phyloP scores from a whole-genome alignment of 2,329 filamentous ascomycete genomes.

The Botrytis fabae region DNA sequence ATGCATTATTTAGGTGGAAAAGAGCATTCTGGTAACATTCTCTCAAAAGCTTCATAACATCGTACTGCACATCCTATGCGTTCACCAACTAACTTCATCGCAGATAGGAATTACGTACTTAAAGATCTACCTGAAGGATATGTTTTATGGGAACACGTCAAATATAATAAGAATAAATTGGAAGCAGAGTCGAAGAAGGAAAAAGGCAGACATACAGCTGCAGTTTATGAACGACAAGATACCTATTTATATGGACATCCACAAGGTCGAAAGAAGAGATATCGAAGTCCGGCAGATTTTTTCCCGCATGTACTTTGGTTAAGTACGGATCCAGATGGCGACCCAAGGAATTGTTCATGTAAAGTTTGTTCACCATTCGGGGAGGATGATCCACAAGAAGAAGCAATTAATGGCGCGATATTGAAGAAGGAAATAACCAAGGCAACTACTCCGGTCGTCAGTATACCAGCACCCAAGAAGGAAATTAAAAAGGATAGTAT shows the following conservation, averaged over 20 bases:
- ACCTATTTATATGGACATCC: constrained; percentile 62
- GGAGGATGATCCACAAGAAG: constrained; percentile 42
- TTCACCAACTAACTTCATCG: constrained; percentile 24
- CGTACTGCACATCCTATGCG: no score
- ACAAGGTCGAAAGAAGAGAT: constrained; percentile 56
- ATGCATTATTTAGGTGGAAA: constrained; percentile 49
- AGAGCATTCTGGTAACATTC: constrained; percentile 29
- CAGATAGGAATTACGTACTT: constrained; percentile 50
- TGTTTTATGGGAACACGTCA: constrained; percentile 58
- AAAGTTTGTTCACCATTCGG: constrained; percentile 58
- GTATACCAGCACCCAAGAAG: constrained; percentile 23
- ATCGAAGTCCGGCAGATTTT: constrained; percentile 59
- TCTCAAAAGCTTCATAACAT: neutral
- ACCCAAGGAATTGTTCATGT: constrained; percentile 55
- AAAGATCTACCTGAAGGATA: constrained; percentile 57
- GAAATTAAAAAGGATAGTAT: constrained; percentile 24
- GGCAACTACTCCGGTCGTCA: neutral
- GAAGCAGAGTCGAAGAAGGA: constrained; percentile 43
- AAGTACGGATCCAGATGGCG: constrained; percentile 51
- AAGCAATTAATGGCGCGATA: constrained; percentile 19
- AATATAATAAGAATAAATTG: constrained; percentile 48
- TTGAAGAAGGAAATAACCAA: constrained; percentile 28
- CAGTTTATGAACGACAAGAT: constrained; percentile 56
- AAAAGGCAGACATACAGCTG: constrained; percentile 47
- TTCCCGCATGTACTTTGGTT: constrained; percentile 61